Base-by-base conservation (phyloP, 1,139 yeast genomes). In the Kurtzmaniella quercitrusa region DNA sequence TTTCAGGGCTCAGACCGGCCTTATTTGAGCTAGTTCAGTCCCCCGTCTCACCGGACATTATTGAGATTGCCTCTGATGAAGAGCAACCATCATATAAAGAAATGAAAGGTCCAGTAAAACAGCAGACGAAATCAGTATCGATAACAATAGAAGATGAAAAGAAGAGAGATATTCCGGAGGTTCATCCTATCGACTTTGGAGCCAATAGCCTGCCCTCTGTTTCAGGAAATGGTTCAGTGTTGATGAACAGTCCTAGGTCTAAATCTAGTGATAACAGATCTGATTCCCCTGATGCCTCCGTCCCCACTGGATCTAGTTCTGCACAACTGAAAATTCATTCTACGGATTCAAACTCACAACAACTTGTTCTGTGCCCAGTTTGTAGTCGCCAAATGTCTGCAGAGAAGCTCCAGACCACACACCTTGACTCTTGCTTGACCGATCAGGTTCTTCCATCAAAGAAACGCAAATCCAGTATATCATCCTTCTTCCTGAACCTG, bases 341-440 rank as follows among this genome's bases (percentile, higher is more conserved):
- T 12, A n/a, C n/a, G n/a, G n/a, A 15, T 5, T 6, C 26, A n/a
- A 21, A 3, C 17, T 15, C 38, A 4, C n/a, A 12, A 6, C 6
- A 57, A 32, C 49, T 65, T 43, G 85, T 76, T 1, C 71, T 67
- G 39, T 88, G 96, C 55, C 96, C 96, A 0, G 69, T 88, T 1
- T 88, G 96, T 59, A 59, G 63, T 3, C 68, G 74, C 38, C 59
- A 60, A 21, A 78, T 83, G 76, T 74, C 85, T 1, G 68, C 84
- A 0, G 68, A 65, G 8, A 73, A 71, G 16, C 65, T 88, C 12
- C 88, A 88, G 58, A 57, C 78, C 0, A 61, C 71, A 0, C 96
- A 88, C 56, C 73, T 88, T n/a, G 93, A 84, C 54, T 67, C 69
- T 34, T 88, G 96, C 55, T 61, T 87, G 42, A 26, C 43, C 2